Evolutionary conservation across 345 rosid genomes (phyloP).

Genomic region (Barbarea vulgaris): DNA sequence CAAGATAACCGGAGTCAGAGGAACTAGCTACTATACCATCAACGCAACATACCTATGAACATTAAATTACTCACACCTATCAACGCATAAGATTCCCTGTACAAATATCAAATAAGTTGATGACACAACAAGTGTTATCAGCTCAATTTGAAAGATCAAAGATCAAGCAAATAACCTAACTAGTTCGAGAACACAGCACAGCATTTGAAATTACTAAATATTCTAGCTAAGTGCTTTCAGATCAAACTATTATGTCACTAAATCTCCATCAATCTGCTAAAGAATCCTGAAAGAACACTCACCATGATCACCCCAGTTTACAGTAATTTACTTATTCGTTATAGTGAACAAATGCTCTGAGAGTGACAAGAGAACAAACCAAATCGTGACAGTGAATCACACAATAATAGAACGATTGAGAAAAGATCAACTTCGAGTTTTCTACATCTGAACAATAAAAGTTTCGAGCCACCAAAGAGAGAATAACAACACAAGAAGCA

Average conservation of each 20-base stretch:
- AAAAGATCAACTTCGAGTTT: constrained; percentile 16
- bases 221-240: not conserved
- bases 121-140: not conserved
- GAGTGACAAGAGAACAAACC: constrained; percentile 1
- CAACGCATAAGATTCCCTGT: not conserved
- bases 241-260: not conserved
- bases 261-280: not conserved
- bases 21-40: not conserved
- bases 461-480: not conserved
- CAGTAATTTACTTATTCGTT: constrained; percentile 10
- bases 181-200: not conserved
- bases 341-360: not conserved
- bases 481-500: constrained; percentile 19
- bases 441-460: constrained; percentile 24
- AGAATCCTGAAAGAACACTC: not conserved
- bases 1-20: not conserved
- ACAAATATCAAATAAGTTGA: constrained; percentile 5
- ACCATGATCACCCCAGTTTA: not conserved
- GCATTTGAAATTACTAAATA: too few relatives aligned
- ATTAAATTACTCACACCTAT: not conserved
- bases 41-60: not conserved
- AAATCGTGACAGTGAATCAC: not conserved
- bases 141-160: too few relatives aligned
- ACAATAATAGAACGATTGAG: constrained; percentile 4
- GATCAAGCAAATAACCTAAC: not conserved